phyloP scores from a whole-genome alignment of 2,329 filamentous ascomycete genomes.

The Sarocladium oryzae region DNA sequence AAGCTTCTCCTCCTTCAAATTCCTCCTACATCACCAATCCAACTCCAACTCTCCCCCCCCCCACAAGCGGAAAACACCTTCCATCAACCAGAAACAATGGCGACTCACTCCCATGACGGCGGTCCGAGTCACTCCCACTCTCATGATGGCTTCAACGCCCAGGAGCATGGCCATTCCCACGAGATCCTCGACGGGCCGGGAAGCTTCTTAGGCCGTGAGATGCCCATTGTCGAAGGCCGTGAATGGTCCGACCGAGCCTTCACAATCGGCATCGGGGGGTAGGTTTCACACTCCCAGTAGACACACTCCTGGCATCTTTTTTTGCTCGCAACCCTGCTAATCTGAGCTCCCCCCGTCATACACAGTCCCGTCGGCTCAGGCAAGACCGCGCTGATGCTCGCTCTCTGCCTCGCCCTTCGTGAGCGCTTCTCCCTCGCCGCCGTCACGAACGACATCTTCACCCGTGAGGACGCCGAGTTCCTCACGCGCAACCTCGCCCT shows the following conservation, averaged over 20 bases:
- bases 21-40: background rate
- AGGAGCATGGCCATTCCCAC: slow-evolving; percentile 88
- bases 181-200: slow-evolving; percentile 93
- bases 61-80: too few relatives aligned
- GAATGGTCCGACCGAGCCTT: slow-evolving; percentile 87
- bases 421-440: slow-evolving; percentile 80
- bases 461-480: slow-evolving; percentile 95
- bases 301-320: too few relatives aligned
- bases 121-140: slow-evolving; percentile 18
- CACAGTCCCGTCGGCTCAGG: slow-evolving; percentile 86
- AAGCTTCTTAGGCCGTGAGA: slow-evolving; percentile 81
- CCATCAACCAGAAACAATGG: too few relatives aligned
- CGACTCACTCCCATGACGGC: slow-evolving; percentile 51
- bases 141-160: slow-evolving; percentile 33
- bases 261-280: slow-evolving; percentile 98
- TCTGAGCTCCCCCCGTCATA: too few relatives aligned
- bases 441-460: slow-evolving; percentile 99
- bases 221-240: slow-evolving; percentile 85
- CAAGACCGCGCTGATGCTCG: slow-evolving; percentile 95
- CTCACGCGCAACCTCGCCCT: slow-evolving; percentile 81
- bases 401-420: slow-evolving; percentile 79
- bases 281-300: too few relatives aligned
- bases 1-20: background rate
- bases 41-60: too few relatives aligned
- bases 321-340: too few relatives aligned